Conservation (phyloP, 768 basidiomycete species). For the Suillus fuscotomentosus region DNA sequence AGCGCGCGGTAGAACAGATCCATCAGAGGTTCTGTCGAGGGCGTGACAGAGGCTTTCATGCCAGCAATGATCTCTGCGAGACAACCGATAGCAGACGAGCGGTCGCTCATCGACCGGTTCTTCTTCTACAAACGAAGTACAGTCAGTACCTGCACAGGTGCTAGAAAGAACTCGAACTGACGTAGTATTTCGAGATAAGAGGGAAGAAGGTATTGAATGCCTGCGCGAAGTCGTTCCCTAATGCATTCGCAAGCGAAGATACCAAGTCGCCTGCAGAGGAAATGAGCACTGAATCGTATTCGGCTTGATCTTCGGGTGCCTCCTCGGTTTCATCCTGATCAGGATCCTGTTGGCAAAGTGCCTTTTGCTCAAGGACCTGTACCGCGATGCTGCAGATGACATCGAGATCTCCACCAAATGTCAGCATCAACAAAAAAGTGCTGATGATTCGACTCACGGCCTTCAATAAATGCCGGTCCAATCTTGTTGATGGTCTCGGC, state of each 20-base stretch:
- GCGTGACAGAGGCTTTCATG: conserved; percentile 83
- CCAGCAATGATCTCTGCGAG: conserved; percentile 95
- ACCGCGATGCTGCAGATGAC: conserved; percentile 76
- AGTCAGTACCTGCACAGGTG: neutral
- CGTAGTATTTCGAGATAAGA: conserved; percentile 89
- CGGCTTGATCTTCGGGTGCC: conserved; percentile 86
- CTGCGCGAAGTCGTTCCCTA: conserved; percentile 81
- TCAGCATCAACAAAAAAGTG: conserved; percentile 9
- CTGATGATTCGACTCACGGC: conserved; percentile 48
- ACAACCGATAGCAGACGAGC: conserved; percentile 90
- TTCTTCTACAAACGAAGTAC: conserved; percentile 54
- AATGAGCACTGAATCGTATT: conserved; percentile 95
- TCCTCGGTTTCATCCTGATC: conserved; percentile 88
- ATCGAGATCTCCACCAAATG: conserved; percentile 55
- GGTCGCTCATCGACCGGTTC: conserved; percentile 84
- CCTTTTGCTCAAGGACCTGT: conserved; percentile 90
- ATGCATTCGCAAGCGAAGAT: conserved; percentile 77
- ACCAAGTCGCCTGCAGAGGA: conserved; percentile 94
- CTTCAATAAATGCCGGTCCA: conserved; percentile 83
- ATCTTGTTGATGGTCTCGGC: conserved; percentile 91
- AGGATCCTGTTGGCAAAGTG: conserved; percentile 94
- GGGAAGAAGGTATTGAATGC: conserved; percentile 88
- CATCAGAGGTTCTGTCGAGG: conserved; percentile 77
- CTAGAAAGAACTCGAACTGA: conserved; percentile 37
- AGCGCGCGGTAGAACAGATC: conserved; percentile 85